Base-by-base conservation (phyloP, 495 filamentous ascomycete genomes). In the Acidomyces sp. region DNA sequence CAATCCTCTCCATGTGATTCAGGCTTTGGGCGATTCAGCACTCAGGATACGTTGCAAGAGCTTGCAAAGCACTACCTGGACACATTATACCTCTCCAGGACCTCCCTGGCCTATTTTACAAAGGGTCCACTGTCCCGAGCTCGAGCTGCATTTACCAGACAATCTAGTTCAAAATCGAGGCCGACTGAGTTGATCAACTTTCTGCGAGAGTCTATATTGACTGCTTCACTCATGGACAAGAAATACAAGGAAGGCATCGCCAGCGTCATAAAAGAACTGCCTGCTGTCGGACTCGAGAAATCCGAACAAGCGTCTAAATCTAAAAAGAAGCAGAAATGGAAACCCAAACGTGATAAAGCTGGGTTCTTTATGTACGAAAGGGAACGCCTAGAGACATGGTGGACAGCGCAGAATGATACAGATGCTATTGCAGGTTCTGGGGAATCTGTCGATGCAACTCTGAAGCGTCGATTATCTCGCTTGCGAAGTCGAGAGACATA, bases 91-190 rank as follows among this genome's bases (percentile, higher is more conserved):
- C 66, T 85, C 29, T 90, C 90, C 5, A 90, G 86, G 77, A 80
- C 85, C 17, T 90, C 90, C 10, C 62, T 96, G 51, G 92, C 88
- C 48, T 97, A 94, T 57, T 97, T 96, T 65, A 82, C 88, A 15
- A 97, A 97, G 66, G 90, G 90, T 1, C 85, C 90, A 3, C 67
- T 96, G 16, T 82, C 92, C n/a, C 73, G 85, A 52, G 85, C 83
- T 16, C 72, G 90, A 39, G 78, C 77, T 34, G 74, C 75, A 24
- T 85, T 93, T 46, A 73, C 80, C 49, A 59, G 72, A 19, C 34
- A 36, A 11, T 37, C 56, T 11, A 31, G 35, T 2, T n/a, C n/a
- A n/a, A n/a, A n/a, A n/a, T n/a, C n/a, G n/a, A n/a, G n/a, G n/a
- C n/a, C n/a, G n/a, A n/a, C n/a, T n/a, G 70, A 82, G 33, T 61